Conservation (phyloP, 257 asterid genomes). For the Solanum pinnatisectum region DNA sequence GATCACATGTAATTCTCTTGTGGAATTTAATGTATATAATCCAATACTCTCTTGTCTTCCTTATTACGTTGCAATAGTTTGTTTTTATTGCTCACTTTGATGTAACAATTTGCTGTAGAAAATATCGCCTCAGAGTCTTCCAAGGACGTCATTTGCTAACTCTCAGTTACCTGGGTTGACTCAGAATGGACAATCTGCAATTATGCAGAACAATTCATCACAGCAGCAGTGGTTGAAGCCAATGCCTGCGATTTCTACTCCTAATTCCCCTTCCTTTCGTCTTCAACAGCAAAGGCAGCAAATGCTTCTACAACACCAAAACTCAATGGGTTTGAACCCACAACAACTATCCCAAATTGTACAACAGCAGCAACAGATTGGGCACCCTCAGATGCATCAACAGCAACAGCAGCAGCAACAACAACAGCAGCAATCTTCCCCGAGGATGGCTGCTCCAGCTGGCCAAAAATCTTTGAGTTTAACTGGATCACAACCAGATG, state of each 20-base stretch:
- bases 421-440: conserved; percentile 53
- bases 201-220: conserved; percentile 53
- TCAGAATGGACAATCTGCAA: conserved; percentile 74
- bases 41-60: background rate
- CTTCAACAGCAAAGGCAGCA: conserved; percentile 53
- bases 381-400: conserved; percentile 48
- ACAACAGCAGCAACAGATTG: conserved; percentile 68
- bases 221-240: conserved; percentile 93
- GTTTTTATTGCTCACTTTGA: background rate
- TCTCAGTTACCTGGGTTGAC: conserved; percentile 57
- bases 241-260: conserved; percentile 57
- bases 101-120: conserved; percentile 5
- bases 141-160: conserved; percentile 64
- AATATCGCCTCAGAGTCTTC: conserved; percentile 61
- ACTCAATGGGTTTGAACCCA: conserved; percentile 43
- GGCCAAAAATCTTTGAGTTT: conserved; percentile 76
- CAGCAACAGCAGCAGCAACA: conserved; percentile 39
- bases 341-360: conserved; percentile 75
- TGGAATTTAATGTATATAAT: background rate
- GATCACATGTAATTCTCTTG: background rate
- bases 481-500: conserved; percentile 93
- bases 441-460: conserved; percentile 47
- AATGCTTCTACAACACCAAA: conserved; percentile 53
- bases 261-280: conserved; percentile 59
- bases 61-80: background rate